Evolutionary conservation across 768 basidiomycete genomes (phyloP).

Genomic region (Agrocybe praecox): DNA sequence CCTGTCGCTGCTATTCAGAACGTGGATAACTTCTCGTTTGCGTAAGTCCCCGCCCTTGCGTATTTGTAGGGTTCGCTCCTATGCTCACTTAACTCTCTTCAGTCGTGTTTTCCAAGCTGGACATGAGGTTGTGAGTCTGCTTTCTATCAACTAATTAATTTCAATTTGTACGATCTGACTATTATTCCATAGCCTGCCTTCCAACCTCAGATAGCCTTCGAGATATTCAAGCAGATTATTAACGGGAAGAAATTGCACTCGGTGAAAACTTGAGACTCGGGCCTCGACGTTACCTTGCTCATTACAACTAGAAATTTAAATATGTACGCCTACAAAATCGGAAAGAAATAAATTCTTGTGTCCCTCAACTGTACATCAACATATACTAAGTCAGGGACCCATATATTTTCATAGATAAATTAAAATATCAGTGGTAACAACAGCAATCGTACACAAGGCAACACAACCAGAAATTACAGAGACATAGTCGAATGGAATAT

Average conservation of each 20-base stretch:
- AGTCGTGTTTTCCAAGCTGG: conserved; percentile 61
- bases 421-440: too few species aligned
- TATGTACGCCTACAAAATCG: too few species aligned
- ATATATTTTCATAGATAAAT: too few species aligned
- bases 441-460: neutral
- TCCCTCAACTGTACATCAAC: too few species aligned
- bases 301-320: too few species aligned
- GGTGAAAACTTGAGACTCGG: conserved; percentile 21
- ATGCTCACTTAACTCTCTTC: neutral
- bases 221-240: conserved; percentile 61
- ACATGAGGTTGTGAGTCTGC: conserved; percentile 60
- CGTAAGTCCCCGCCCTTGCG: conserved; percentile 40
- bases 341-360: too few species aligned
- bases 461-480: too few species aligned
- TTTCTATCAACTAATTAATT: neutral
- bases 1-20: conserved; percentile 63
- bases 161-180: neutral
- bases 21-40: conserved; percentile 68
- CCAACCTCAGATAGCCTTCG: conserved; percentile 58
- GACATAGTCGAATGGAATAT: too few species aligned
- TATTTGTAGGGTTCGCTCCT: neutral
- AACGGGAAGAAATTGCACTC: conserved; percentile 56
- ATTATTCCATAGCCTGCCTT: conserved; percentile 51
- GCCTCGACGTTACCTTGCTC: neutral
- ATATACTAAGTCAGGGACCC: too few species aligned